A percentile compares a stretch with the other conserved stretches of the same genome.
phyloP scores from a whole-genome alignment of 2,329 filamentous ascomycete species.

The Sclerotinia minor region DNA sequence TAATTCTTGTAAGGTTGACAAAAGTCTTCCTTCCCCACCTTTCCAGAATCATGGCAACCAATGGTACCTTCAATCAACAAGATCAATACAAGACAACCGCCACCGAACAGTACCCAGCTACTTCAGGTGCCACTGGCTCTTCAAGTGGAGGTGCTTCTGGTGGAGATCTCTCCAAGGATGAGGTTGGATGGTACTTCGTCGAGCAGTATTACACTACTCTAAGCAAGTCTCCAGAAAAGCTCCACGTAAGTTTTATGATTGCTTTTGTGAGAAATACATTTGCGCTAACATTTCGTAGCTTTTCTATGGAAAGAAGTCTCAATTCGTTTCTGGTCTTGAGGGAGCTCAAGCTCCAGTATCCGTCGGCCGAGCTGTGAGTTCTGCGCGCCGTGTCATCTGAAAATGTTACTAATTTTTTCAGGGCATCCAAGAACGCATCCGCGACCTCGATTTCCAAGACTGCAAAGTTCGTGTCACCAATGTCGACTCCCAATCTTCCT shows the following conservation, averaged over 20 bases:
- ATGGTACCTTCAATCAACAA: constrained; percentile 42
- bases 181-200: constrained; percentile 99
- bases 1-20: constrained; percentile 33
- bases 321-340: constrained; percentile 90
- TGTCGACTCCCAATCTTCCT: constrained; percentile 92
- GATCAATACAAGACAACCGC: constrained; percentile 40
- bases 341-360: constrained; percentile 84
- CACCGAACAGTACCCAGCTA: constrained; percentile 42
- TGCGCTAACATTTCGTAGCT: constrained; percentile 52
- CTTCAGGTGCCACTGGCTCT: constrained; percentile 38
- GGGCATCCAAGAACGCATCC: constrained; percentile 94
- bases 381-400: neutral
- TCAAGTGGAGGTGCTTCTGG: constrained; percentile 44
- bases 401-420: constrained; percentile 45
- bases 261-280: neutral
- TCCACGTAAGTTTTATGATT: constrained; percentile 61
- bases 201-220: constrained; percentile 99
- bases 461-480: constrained; percentile 98
- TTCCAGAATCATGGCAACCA: constrained; percentile 40
- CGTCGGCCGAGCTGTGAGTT: constrained; percentile 79
- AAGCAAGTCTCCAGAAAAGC: constrained; percentile 90
- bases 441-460: constrained; percentile 89
- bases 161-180: constrained; percentile 70
- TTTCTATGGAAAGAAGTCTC: constrained; percentile 95
- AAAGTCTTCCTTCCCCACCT: constrained; percentile 31